phyloP scores from a whole-genome alignment of 2,329 filamentous ascomycete genomes.

The Aspergillus pseudonomiae region DNA sequence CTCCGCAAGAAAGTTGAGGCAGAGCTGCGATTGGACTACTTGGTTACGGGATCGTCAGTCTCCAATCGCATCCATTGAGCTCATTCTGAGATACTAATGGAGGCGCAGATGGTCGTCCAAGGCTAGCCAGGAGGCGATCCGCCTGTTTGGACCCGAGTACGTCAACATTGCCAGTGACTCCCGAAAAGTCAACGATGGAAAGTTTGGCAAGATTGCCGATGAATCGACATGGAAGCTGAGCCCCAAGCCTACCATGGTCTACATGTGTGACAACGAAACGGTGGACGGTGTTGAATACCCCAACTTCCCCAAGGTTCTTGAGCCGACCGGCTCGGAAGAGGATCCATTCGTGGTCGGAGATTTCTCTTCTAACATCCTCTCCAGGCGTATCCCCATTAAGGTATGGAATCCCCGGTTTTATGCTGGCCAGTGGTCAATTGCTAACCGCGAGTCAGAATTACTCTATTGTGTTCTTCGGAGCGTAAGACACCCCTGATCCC shows the following conservation, averaged over 20 bases:
- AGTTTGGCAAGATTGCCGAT: conserved; percentile 82
- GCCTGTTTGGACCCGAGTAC: conserved; percentile 72
- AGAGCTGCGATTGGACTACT: conserved; percentile 81
- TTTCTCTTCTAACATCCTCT: conserved; percentile 94
- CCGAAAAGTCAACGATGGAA: conserved; percentile 68
- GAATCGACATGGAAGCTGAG: conserved; percentile 75
- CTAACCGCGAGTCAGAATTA: conserved; percentile 47
- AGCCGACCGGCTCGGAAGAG: conserved; percentile 55
- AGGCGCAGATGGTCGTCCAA: conserved; percentile 73
- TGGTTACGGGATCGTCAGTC: conserved; percentile 72
- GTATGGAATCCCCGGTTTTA: conserved; percentile 2
- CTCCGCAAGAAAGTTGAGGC: conserved; percentile 66
- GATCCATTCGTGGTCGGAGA: conserved; percentile 82
- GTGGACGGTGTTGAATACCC: conserved; percentile 88
- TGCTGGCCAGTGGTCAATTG: neutral
- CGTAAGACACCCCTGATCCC: conserved; percentile 12
- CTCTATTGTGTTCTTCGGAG: conserved; percentile 77
- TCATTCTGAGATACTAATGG: conserved; percentile 5
- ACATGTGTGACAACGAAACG: conserved; percentile 86
- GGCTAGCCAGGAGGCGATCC: conserved; percentile 78
- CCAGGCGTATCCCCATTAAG: conserved; percentile 50
- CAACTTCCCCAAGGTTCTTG: conserved; percentile 66
- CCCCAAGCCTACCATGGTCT: conserved; percentile 70
- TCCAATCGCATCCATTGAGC: neutral
- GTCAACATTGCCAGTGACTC: conserved; percentile 78